phyloP scores from a whole-genome alignment of 2,329 filamentous ascomycete species.

The Clonostachys rosea region DNA sequence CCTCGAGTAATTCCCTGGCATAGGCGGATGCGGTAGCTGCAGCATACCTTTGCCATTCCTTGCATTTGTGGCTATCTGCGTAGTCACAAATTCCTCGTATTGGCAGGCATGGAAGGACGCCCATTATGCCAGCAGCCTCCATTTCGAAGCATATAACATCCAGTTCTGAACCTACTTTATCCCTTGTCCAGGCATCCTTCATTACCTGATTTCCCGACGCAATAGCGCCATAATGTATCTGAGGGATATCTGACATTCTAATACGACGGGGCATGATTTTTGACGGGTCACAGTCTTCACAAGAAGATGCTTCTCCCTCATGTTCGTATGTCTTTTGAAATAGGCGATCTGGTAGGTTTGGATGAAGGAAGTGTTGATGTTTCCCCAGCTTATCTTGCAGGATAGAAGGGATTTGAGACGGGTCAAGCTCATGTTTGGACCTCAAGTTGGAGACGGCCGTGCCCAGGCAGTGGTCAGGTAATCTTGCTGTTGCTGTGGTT shows the following conservation, averaged over 20 bases:
- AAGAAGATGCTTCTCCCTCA: not conserved
- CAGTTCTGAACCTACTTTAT: conserved; percentile 10
- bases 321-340: conserved; percentile 1
- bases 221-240: conserved; percentile 11
- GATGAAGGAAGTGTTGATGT: conserved; percentile 3
- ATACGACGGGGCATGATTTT: not conserved
- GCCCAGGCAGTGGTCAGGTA: not conserved
- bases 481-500: not conserved
- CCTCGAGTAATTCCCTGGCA: conserved; percentile 3
- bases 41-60: conserved; percentile 27
- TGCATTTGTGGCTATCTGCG: conserved; percentile 28
- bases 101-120: conserved; percentile 17
- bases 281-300: conserved; percentile 2
- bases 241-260: not conserved
- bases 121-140: conserved; percentile 17
- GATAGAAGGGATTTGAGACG: not conserved
- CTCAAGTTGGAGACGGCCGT: conserved; percentile 5
- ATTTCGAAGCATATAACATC: conserved; percentile 15
- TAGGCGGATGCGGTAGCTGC: conserved; percentile 20
- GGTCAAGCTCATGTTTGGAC: not conserved
- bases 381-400: not conserved
- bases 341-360: conserved; percentile 5
- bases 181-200: conserved; percentile 17
- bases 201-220: conserved; percentile 25
- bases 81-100: conserved; percentile 31